A percentile compares a stretch with the other conserved stretches of the same genome.
Conservation (phyloP, 2,329 filamentous ascomycete genomes). For the Bipolaris oryzae region DNA sequence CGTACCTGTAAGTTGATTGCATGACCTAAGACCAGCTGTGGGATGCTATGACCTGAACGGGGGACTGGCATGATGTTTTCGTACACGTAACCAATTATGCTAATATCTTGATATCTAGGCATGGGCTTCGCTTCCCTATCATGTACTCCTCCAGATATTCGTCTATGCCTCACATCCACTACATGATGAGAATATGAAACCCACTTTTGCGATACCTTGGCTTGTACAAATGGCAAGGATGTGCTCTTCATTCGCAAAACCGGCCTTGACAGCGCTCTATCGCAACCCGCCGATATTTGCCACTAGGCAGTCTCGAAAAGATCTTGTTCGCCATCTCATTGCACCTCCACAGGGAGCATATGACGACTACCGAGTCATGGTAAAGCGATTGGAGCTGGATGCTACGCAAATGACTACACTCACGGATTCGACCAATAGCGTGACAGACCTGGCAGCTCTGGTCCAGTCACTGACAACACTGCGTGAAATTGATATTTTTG, state of each 20-base stretch:
- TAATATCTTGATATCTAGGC: constrained; percentile 30
- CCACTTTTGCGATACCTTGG: constrained; percentile 61
- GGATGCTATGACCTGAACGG: not conserved
- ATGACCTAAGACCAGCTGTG: not conserved
- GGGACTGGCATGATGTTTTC: not conserved
- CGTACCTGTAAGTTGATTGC: constrained; percentile 20
- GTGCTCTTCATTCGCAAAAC: constrained; percentile 69
- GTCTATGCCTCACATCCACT: constrained; percentile 67
- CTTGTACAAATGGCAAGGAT: constrained; percentile 67
- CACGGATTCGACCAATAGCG: constrained; percentile 59
- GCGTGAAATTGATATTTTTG: constrained; percentile 72
- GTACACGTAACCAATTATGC: not conserved
- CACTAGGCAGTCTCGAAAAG: constrained; percentile 52
- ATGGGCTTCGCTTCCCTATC: constrained; percentile 64
- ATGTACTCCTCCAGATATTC: constrained; percentile 73
- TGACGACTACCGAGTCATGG: constrained; percentile 71
- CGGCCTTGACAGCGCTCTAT: constrained; percentile 76
- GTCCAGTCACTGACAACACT: constrained; percentile 70
- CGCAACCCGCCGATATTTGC: constrained; percentile 68
- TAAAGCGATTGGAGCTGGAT: constrained; percentile 73
- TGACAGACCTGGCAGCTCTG: constrained; percentile 63
- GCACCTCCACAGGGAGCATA: constrained; percentile 46
- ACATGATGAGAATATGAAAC: constrained; percentile 54
- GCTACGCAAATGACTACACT: constrained; percentile 63
- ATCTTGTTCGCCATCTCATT: constrained; percentile 62